Evolutionary conservation across 2,329 filamentous ascomycete genomes (phyloP).

Genomic region (Shiraia sp.): DNA sequence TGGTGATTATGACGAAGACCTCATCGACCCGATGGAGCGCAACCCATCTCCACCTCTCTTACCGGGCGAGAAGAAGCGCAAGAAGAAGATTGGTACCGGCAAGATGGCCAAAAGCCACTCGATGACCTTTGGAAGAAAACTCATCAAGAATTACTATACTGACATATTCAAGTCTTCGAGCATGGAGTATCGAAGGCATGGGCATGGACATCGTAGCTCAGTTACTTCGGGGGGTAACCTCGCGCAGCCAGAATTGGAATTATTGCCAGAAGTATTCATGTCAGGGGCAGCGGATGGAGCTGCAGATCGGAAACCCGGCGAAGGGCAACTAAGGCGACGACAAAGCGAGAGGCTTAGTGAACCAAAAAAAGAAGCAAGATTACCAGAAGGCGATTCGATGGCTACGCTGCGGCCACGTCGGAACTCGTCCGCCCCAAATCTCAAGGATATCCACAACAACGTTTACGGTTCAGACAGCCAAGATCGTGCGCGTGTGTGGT

Average conservation of each 20-base stretch:
- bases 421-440: slow-evolving; percentile 27
- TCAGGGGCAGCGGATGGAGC: slow-evolving; percentile 13
- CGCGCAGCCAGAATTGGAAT: slow-evolving; percentile 52
- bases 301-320: neutral
- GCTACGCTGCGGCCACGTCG: slow-evolving; percentile 29
- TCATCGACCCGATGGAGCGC: slow-evolving; percentile 30
- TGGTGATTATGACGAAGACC: slow-evolving; percentile 20
- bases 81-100: slow-evolving; percentile 65
- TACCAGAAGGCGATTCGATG: slow-evolving; percentile 24
- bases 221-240: slow-evolving; percentile 49
- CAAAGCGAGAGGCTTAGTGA: slow-evolving; percentile 6
- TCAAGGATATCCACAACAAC: slow-evolving; percentile 6
- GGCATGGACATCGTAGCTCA: slow-evolving; percentile 50
- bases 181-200: slow-evolving; percentile 43
- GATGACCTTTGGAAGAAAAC: slow-evolving; percentile 46
- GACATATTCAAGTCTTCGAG: slow-evolving; percentile 48
- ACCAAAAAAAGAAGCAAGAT: slow-evolving; percentile 12
- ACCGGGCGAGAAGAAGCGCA: slow-evolving; percentile 35
- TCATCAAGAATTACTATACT: slow-evolving; percentile 53
- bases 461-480: slow-evolving; percentile 14
- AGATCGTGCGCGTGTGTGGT: slow-evolving; percentile 38
- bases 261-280: slow-evolving; percentile 46
- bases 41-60: slow-evolving; percentile 20
- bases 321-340: slow-evolving; percentile 1
- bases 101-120: slow-evolving; percentile 65